phyloP scores from a whole-genome alignment of 305 asterid genomes.

The Vinca major region DNA sequence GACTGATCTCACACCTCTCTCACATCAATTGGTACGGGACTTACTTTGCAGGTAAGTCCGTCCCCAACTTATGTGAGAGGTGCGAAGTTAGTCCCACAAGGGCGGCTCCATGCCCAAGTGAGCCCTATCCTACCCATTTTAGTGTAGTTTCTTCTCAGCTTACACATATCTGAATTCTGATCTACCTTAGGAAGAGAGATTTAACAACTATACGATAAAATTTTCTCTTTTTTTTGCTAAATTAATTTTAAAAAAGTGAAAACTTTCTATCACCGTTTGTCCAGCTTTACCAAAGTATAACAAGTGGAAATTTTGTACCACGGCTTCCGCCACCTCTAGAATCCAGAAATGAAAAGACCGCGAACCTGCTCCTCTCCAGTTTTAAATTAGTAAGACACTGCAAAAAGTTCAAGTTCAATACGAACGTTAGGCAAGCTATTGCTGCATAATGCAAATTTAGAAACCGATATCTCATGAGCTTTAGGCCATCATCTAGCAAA shows the following conservation, averaged over 20 bases:
- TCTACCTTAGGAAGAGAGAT: constrained; percentile 13
- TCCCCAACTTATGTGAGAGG: too few species aligned
- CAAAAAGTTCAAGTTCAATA: constrained; percentile 12
- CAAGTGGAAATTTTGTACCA: constrained; percentile 19
- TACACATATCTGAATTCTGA: neutral
- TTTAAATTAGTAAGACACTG: constrained; percentile 24
- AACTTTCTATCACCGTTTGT: constrained; percentile 21
- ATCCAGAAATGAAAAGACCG: neutral
- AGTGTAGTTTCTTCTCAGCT: constrained; percentile 8
- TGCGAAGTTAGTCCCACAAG: too few species aligned
- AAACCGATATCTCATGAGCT: neutral
- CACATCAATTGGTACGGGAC: too few species aligned
- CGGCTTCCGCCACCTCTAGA: constrained; percentile 15
- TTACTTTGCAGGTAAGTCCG: too few species aligned
- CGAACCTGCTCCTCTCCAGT: constrained; percentile 13
- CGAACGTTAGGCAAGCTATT: constrained; percentile 2
- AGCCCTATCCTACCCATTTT: too few species aligned
- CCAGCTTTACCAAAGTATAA: constrained; percentile 28
- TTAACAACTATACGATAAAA: constrained; percentile 19
- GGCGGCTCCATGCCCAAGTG: too few species aligned
- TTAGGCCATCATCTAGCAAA: neutral
- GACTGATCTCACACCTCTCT: too few species aligned
- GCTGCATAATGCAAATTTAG: neutral
- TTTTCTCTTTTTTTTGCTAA: constrained; percentile 12
- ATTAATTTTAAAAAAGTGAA: constrained; percentile 3